These are phyloP conservation scores for Vanilla planifolia DNA, from an alignment of 106 monocot species.

Conservation along the genomic window DNA sequence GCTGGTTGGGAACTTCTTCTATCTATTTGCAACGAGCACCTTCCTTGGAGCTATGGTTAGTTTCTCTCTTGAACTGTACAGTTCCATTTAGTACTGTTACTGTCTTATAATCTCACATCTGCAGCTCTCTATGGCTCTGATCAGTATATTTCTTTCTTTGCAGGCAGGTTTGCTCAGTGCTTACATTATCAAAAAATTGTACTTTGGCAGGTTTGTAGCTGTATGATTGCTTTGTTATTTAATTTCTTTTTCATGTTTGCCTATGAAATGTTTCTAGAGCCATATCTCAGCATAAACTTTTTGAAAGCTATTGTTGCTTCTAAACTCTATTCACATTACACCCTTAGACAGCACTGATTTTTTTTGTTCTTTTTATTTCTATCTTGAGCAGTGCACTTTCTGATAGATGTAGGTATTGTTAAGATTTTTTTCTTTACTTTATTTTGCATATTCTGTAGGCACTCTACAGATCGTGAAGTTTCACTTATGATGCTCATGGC, in stretches of 20 bases:
- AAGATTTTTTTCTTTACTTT: not conserved
- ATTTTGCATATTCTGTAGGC: conserved; percentile 29
- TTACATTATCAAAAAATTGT: conserved; percentile 75
- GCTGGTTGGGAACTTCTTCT: conserved; percentile 46
- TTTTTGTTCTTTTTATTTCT: too few relatives aligned
- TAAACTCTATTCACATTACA: not conserved
- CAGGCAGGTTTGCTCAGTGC: conserved; percentile 89
- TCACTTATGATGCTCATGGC: conserved; percentile 68
- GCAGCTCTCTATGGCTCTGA: not conserved
- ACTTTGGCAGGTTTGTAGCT: conserved; percentile 76
- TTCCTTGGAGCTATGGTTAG: conserved; percentile 68
- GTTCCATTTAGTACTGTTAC: not conserved
- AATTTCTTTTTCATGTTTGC: not conserved
- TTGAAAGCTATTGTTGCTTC: not conserved
- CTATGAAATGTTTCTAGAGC: not conserved
- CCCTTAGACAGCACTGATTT: too few relatives aligned
- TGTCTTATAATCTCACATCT: not conserved
- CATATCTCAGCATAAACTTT: not conserved
- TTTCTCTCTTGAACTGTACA: conserved; percentile 8
- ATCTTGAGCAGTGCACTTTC: too few relatives aligned
- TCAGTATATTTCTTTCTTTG: not conserved
- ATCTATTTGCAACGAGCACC: conserved; percentile 64
- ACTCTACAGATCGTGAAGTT: conserved; percentile 66
- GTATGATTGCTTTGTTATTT: not conserved
- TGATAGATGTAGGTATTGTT: too few relatives aligned